phyloP scores from a whole-genome alignment of 1,139 yeast genomes.

The Candida smagusa region DNA sequence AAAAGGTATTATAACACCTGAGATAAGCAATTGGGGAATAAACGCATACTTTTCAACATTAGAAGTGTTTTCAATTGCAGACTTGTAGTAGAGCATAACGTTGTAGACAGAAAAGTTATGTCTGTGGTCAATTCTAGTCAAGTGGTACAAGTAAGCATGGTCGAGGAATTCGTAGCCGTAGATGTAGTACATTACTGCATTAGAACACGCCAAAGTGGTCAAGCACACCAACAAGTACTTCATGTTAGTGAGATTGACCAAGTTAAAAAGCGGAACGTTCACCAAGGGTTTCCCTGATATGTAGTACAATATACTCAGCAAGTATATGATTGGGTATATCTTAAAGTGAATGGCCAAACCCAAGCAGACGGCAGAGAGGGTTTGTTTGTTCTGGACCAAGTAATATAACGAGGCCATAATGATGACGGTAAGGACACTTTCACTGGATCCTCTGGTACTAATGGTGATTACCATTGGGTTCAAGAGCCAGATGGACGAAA shows the following conservation, averaged over 20 bases:
- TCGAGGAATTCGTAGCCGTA: constrained; percentile 78
- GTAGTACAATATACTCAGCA: constrained; percentile 49
- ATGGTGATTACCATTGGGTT: constrained; percentile 96
- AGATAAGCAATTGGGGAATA: constrained; percentile 70
- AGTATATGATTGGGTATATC: constrained; percentile 83
- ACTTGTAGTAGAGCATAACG: constrained; percentile 64
- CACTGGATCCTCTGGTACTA: constrained; percentile 91
- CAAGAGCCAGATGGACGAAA: constrained; percentile 73
- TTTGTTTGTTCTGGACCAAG: constrained; percentile 27
- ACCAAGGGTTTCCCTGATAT: constrained; percentile 23
- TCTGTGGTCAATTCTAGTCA: constrained; percentile 82
- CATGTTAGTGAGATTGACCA: constrained; percentile 46
- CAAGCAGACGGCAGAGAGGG: constrained; percentile 57
- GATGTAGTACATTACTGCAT: constrained; percentile 55
- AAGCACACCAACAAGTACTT: constrained; percentile 39
- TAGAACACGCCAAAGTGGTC: constrained; percentile 43
- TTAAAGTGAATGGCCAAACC: constrained; percentile 89
- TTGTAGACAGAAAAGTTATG: constrained; percentile 93
- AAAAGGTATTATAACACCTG: constrained; percentile 61
- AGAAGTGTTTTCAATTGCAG: constrained; percentile 28
- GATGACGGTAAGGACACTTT: constrained; percentile 79
- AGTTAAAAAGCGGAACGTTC: constrained; percentile 28
- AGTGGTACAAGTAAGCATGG: constrained; percentile 80
- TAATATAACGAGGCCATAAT: constrained; percentile 59
- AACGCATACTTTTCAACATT: constrained; percentile 59